These are phyloP conservation scores for Leonotis leonurus DNA, from an alignment of 257 asterid species.

Conservation along the genomic window DNA sequence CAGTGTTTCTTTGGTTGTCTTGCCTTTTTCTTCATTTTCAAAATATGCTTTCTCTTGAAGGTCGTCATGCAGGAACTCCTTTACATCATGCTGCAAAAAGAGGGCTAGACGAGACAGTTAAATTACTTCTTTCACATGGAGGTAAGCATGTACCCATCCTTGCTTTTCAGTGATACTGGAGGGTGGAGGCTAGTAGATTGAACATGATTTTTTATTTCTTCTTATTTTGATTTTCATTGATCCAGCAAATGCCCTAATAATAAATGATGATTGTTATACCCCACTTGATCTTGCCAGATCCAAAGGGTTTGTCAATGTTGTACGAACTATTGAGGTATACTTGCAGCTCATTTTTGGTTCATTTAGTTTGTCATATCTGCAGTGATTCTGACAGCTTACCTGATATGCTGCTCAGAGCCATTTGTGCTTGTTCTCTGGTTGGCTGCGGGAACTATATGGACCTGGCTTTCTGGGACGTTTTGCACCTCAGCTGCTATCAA, in stretches of 20 bases:
- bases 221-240: constrained; percentile 5
- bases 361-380: background rate
- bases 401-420: constrained; percentile 53
- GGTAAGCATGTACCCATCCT: constrained; percentile 33
- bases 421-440: constrained; percentile 87
- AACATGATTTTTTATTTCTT: background rate
- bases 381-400: background rate
- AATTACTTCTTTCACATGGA: constrained; percentile 82
- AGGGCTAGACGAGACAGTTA: constrained; percentile 87
- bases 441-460: constrained; percentile 77
- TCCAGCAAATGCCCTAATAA: constrained; percentile 79
- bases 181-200: constrained; percentile 5
- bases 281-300: constrained; percentile 91
- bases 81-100: constrained; percentile 98
- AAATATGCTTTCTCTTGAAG: constrained; percentile 30
- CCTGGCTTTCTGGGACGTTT: constrained; percentile 78
- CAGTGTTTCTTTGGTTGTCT: background rate
- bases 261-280: constrained; percentile 88
- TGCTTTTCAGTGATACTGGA: background rate
- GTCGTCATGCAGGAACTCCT: constrained; percentile 96
- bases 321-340: constrained; percentile 84
- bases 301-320: constrained; percentile 80
- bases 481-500: constrained; percentile 78
- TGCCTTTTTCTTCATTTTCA: constrained; percentile 4
- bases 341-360: background rate